Evolutionary conservation across 1,284 basidiomycete species (phyloP).

Genomic region (Naganishia sp.): DNA sequence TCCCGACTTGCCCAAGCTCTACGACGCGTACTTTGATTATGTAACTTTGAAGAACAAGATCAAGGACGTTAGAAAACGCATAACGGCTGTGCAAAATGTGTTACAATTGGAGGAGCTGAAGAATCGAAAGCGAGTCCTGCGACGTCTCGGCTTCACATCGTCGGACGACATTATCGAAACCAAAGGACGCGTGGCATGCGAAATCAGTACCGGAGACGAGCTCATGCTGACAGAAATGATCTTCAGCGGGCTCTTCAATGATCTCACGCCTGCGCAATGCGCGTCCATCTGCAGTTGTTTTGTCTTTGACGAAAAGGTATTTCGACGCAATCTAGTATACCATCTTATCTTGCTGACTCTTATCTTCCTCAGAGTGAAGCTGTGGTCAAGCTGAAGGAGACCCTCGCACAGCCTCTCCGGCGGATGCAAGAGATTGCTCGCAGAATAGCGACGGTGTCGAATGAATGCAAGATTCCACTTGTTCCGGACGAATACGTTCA

Average conservation of each 20-base stretch:
- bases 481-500: conserved; percentile 94
- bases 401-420: conserved; percentile 85
- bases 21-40: conserved; percentile 77
- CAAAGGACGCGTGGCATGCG: conserved; percentile 97
- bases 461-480: conserved; percentile 83
- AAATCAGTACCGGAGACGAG: conserved; percentile 97
- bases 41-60: conserved; percentile 70
- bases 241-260: conserved; percentile 95
- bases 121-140: conserved; percentile 87
- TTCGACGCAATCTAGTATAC: conserved; percentile 34
- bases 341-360: conserved; percentile 6
- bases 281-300: conserved; percentile 93
- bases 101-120: conserved; percentile 97
- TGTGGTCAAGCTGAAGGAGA: conserved; percentile 81
- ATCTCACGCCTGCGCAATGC: conserved; percentile 84
- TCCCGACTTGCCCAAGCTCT: conserved; percentile 72
- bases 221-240: conserved; percentile 93
- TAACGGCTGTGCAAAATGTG: conserved; percentile 86
- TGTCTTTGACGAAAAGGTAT: conserved; percentile 94
- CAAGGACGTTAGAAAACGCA: conserved; percentile 75
- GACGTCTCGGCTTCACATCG: conserved; percentile 87
- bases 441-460: conserved; percentile 91
- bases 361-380: conserved; percentile 72
- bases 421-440: conserved; percentile 94
- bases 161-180: conserved; percentile 91